Percentiles rank a stretch among this genome's conserved stretches.
Evolutionary conservation across 768 basidiomycete species (phyloP).

Genomic region (Terana coerulea): DNA sequence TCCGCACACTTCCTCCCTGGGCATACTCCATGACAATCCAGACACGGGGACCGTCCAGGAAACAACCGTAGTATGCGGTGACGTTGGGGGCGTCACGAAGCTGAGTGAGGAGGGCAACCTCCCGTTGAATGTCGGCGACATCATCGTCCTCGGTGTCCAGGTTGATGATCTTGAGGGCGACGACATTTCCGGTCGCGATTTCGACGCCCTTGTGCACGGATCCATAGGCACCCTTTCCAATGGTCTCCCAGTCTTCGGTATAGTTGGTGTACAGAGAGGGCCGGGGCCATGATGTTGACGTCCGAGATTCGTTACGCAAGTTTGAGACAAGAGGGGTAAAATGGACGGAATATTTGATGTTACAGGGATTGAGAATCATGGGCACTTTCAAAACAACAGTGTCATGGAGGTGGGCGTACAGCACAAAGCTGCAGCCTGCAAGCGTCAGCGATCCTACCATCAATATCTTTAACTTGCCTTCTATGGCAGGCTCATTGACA

Average conservation of each 20-base stretch:
- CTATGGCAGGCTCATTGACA: too few relatives aligned
- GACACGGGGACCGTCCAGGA: constrained; percentile 90
- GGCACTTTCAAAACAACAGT: too few relatives aligned
- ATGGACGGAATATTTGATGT: too few relatives aligned
- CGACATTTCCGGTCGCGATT: constrained; percentile 77
- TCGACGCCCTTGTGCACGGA: constrained; percentile 92
- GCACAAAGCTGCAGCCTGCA: too few relatives aligned
- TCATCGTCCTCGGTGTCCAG: constrained; percentile 97
- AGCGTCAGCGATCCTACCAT: too few relatives aligned
- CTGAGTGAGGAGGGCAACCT: constrained; percentile 89
- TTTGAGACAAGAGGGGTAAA: too few relatives aligned
- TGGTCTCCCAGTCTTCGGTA: constrained; percentile 85
- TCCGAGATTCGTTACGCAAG: too few relatives aligned
- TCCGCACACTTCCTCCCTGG: constrained; percentile 89
- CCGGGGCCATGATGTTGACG: constrained; percentile 27
- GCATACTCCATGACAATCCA: constrained; percentile 99
- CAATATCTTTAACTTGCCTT: too few relatives aligned
- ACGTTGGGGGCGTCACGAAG: constrained; percentile 88
- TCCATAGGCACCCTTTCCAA: constrained; percentile 95
- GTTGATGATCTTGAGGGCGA: constrained; percentile 98
- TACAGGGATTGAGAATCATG: too few relatives aligned
- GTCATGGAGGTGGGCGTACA: too few relatives aligned
- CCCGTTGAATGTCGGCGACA: constrained; percentile 93
- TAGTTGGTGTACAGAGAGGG: constrained; percentile 70
- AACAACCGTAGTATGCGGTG: constrained; percentile 95